These are phyloP conservation scores for Haplographium delicatum DNA, from an alignment of 495 filamentous ascomycete species.

Conservation along the genomic window DNA sequence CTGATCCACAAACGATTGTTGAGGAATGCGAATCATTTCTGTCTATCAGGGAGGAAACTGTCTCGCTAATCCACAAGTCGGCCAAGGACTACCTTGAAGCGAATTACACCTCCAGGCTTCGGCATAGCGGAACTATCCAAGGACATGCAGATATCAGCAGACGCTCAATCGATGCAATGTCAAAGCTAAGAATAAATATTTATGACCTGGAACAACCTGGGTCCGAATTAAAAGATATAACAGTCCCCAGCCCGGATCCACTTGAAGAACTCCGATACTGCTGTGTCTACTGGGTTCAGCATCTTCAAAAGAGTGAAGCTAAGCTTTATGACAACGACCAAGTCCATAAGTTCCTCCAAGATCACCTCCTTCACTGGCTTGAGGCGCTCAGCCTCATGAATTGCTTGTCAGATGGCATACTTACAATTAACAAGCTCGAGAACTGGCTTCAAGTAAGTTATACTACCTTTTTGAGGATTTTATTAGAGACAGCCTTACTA, in stretches of 20 bases:
- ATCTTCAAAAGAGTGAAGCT: constrained; percentile 15
- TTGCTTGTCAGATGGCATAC: neutral
- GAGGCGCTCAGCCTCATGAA: constrained; percentile 5
- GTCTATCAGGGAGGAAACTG: neutral
- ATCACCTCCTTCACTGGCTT: constrained; percentile 26
- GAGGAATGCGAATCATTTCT: neutral
- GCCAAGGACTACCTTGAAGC: neutral
- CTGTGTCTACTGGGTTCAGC: constrained; percentile 35
- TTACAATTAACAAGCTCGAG: neutral
- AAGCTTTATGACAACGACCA: constrained; percentile 8
- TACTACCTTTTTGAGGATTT: neutral
- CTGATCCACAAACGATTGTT: neutral
- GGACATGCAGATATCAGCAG: neutral
- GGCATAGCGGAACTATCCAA: neutral
- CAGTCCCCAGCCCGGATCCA: constrained; percentile 25
- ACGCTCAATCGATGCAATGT: neutral
- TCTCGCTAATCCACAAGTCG: neutral
- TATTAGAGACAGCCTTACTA: neutral
- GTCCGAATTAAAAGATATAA: constrained; percentile 15
- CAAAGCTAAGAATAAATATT: too few relatives aligned
- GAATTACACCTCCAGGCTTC: neutral
- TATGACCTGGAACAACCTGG: constrained; percentile 10
- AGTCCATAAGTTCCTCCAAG: constrained; percentile 16
- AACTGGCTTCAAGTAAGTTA: constrained; percentile 1
- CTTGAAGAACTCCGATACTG: constrained; percentile 29